Conservation (phyloP, 176 grass and related monocot species). For the Aechmea fasciata region DNA sequence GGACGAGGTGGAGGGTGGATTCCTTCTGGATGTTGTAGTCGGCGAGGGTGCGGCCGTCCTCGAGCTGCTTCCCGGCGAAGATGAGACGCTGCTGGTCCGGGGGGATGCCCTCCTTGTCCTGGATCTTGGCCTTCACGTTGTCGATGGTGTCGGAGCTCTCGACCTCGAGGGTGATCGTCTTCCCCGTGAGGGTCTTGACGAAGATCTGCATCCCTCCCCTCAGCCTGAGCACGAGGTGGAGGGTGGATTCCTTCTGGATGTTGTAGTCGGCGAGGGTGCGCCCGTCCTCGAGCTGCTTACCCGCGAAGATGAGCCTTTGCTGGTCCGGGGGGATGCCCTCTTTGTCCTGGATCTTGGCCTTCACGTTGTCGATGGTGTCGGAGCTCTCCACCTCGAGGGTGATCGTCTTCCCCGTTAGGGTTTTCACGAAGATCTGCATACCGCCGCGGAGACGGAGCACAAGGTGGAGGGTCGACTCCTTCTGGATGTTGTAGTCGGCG, state of each 20-base stretch:
- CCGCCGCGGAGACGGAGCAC: slow-evolving; percentile 56
- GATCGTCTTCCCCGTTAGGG: slow-evolving; percentile 66
- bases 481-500: slow-evolving; percentile 57
- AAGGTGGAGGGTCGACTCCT: slow-evolving; percentile 63
- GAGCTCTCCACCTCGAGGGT: slow-evolving; percentile 39
- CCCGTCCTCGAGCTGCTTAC: slow-evolving; percentile 62
- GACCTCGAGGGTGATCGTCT: slow-evolving; percentile 48
- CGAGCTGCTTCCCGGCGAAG: slow-evolving; percentile 43
- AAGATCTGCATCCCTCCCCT: slow-evolving; percentile 45
- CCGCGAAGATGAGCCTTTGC: slow-evolving; percentile 51
- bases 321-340: slow-evolving; percentile 28
- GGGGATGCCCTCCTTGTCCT: slow-evolving; percentile 71
- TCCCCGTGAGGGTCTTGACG: slow-evolving; percentile 33
- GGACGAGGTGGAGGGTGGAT: slow-evolving; percentile 41
- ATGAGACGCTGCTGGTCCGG: slow-evolving; percentile 53
- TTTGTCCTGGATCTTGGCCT: slow-evolving; percentile 25
- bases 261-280: slow-evolving; percentile 49
- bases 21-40: slow-evolving; percentile 87
- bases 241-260: slow-evolving; percentile 75
- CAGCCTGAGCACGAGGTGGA: slow-evolving; percentile 43
- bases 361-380: slow-evolving; percentile 18
- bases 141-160: slow-evolving; percentile 48
- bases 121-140: slow-evolving; percentile 71
- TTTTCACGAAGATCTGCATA: slow-evolving; percentile 69
- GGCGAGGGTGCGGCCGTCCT: slow-evolving; percentile 33